Percentiles rank a stretch among this genome's conserved stretches.
Conservation (phyloP, 352 stramenopile genomes). For the Phytophthora idaei region DNA sequence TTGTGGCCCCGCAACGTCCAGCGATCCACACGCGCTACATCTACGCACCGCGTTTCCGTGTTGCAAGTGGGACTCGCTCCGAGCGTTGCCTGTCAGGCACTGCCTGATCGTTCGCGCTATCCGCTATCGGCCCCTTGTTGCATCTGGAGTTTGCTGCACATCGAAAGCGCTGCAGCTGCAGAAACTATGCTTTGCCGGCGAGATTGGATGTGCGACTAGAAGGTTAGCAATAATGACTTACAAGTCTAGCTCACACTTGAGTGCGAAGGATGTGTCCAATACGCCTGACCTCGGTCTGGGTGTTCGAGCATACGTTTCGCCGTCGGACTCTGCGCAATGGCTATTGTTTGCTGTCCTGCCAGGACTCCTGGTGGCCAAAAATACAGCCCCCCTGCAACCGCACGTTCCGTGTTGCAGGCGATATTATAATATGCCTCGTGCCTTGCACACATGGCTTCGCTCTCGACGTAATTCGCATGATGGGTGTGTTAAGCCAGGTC, state of each 20-base stretch:
- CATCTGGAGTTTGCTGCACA: constrained; percentile 1
- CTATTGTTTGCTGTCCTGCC: too few species aligned
- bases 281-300: neutral
- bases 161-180: constrained; percentile 7
- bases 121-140: neutral
- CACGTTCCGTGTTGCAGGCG: neutral
- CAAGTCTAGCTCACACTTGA: too few species aligned
- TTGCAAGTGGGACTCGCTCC: constrained; percentile 21
- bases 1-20: constrained; percentile 10
- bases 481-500: constrained; percentile 8
- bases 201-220: too few species aligned
- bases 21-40: constrained; percentile 7
- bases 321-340: neutral
- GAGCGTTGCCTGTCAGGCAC: neutral
- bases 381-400: too few species aligned
- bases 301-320: neutral
- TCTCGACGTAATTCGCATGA: neutral
- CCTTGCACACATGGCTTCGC: constrained; percentile 12
- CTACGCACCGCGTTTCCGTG: constrained; percentile 24
- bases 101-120: neutral
- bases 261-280: neutral
- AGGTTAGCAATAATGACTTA: too few species aligned
- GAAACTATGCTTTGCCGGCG: neutral
- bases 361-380: too few species aligned
- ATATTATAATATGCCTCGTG: constrained; percentile 3